Base-by-base conservation (phyloP, 1,284 basidiomycete species). In the Leccinum solheimii region DNA sequence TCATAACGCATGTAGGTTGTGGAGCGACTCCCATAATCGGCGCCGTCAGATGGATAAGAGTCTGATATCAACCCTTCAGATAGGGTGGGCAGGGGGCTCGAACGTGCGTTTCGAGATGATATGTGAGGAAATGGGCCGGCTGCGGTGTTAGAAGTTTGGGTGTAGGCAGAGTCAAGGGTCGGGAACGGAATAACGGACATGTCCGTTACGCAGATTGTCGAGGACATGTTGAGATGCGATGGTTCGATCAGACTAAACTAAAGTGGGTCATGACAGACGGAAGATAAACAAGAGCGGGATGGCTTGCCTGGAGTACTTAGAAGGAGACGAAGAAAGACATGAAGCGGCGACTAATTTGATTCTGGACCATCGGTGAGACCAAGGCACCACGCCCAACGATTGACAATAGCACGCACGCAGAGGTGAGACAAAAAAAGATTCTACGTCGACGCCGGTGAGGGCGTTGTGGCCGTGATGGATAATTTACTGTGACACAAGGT, bases 131-230 rank as follows among this genome's bases (percentile, higher is more conserved):
- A 80, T 58, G 86, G 81, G 7, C 77, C 77, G 4, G 82, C 79
- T 16, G 86, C 83, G 26, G 76, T 73, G 73, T 86, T 87, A 50
- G 84, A 76, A 7, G 60, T 62, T 77, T 79, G 69, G 73, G 77
- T 55, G 76, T 75, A 66, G 76, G 75, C 54, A 19, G 68, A 48
- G 14, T 57, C 63, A 23, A 72, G 59, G 40, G 64, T 66, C 16
- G 76, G 75, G 65, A 76, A 75, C 51, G 80, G 76, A 63, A 76
- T 70, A 23, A 74, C 61, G 49, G 78, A 73, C 14, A 78, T 77
- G 14, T 78, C 71, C 57, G 79, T 77, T 56, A 64, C 45, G 64
- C 72, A 75, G 52, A 66, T 72, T 7, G 67, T 69, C 3, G 68
- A 70, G 11, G 71, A 66, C 74, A 74, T 74, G 64, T 14, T 45